These are phyloP conservation scores for Xerocomellus dryophilus DNA, from an alignment of 768 basidiomycete species.

Conservation along the genomic window DNA sequence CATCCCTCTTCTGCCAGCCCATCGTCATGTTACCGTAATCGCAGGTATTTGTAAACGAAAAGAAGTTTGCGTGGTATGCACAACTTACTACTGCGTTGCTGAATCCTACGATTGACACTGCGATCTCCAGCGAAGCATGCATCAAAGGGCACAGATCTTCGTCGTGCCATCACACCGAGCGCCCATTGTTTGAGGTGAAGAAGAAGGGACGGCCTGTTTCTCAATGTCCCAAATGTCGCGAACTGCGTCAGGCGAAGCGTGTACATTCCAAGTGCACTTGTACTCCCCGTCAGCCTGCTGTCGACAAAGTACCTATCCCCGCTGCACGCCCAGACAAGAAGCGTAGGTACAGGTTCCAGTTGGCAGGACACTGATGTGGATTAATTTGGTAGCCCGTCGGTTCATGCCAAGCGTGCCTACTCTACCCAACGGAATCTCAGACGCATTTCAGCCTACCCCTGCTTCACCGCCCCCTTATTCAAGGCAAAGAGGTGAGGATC, in stretches of 20 bases:
- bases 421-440: conserved; percentile 70
- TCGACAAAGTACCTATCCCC: conserved; percentile 33
- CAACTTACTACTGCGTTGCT: not conserved
- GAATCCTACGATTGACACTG: conserved; percentile 11
- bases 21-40: not conserved
- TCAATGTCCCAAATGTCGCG: conserved; percentile 83
- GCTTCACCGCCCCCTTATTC: conserved; percentile 37
- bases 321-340: conserved; percentile 34
- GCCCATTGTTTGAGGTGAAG: conserved; percentile 91
- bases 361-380: conserved; percentile 17
- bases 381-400: conserved; percentile 48
- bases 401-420: conserved; percentile 71
- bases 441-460: conserved; percentile 38
- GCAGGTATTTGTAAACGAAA: conserved; percentile 71
- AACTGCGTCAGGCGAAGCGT: conserved; percentile 74
- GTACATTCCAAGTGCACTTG: conserved; percentile 84
- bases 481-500: conserved; percentile 47
- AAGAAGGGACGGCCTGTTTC: conserved; percentile 91
- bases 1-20: not conserved
- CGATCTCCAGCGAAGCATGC: conserved; percentile 69
- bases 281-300: conserved; percentile 36
- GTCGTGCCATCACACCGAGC: conserved; percentile 78
- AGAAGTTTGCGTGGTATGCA: conserved; percentile 70
- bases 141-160: conserved; percentile 95
- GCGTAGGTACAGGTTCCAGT: conserved; percentile 19